Evolutionary conservation across 164 flowering plant species (phyloP), one percentile per base, ranked within the genome.

Genomic region (Akebia trifoliata): DNA sequence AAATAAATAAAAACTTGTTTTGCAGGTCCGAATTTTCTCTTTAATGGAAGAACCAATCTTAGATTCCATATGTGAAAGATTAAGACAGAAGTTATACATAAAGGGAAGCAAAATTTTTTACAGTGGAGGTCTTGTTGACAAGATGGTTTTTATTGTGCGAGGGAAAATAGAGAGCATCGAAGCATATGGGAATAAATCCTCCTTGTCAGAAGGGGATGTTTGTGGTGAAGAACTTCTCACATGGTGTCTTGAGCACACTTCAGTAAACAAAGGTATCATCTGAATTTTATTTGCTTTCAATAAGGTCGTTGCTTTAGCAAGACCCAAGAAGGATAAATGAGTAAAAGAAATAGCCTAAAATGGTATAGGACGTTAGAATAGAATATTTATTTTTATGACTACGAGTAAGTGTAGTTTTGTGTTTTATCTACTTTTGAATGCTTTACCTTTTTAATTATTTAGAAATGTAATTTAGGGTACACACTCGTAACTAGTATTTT

Each of bases 161-260:
- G 93, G 93, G 17, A 74, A 80, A 62, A 48, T 81, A 77, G 81
- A 72, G 66, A 81, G 84, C 59, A 61, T 46, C 15, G 83, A 76
- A 35, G 81, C 65, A 57, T 78, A 79, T 72, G 67, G 78, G 28
- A 66, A 47, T 54, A 38, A 8, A 3, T 57, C 64, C 36, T 65
- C 74, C 15, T 71, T 86, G 59, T 67, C 74, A 39, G 96, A 81
- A 69, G 91, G 92, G 44, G 86, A 80, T 71, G 82, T 76, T 40
- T 81, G 86, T 57, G 96, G 97, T 8, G 97, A 87, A 63, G 96
- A 87, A 76, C 96, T 91, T 53, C 87, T 91, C 20, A 73, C 80
- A 29, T 84, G 90, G 92, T 84, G 80, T 73, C 88, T 91, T 28
- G 90, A 91, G 65, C 77, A 81, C 43, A 72, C 77, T 64, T 60